Evolutionary conservation across 2,329 filamentous ascomycete species (phyloP).

Genomic region (Proliferodiscus dingleyae): DNA sequence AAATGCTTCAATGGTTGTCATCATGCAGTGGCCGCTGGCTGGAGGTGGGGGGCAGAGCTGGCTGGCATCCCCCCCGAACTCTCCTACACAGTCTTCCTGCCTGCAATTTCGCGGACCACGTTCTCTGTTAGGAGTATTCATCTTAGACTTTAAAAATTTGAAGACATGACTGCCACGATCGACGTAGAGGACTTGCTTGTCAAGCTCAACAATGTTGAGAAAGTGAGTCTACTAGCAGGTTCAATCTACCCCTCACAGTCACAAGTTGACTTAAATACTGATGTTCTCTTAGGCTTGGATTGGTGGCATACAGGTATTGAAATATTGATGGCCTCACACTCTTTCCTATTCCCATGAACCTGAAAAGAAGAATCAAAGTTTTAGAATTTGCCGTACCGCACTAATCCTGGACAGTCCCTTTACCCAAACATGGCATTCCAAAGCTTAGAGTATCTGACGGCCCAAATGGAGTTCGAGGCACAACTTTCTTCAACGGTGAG

Average conservation of each 20-base stretch:
- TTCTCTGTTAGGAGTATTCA: too few relatives aligned
- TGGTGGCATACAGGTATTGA: slow-evolving; percentile 28
- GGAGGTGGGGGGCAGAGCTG: too few relatives aligned
- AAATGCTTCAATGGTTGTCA: too few relatives aligned
- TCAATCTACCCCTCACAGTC: neutral
- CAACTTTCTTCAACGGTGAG: slow-evolving; percentile 27
- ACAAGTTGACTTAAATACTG: slow-evolving; percentile 5
- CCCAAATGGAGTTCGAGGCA: slow-evolving; percentile 33
- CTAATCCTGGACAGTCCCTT: slow-evolving; percentile 16
- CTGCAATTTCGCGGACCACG: too few relatives aligned
- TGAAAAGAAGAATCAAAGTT: neutral
- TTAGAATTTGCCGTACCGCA: too few relatives aligned
- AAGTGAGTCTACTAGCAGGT: slow-evolving; percentile 50
- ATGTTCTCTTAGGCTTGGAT: slow-evolving; percentile 23
- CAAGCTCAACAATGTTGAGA: slow-evolving; percentile 48
- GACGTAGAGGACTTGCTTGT: slow-evolving; percentile 50
- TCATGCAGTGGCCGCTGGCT: too few relatives aligned
- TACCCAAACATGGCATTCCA: slow-evolving; percentile 30
- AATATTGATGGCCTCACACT: too few relatives aligned
- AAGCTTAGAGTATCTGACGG: slow-evolving; percentile 33
- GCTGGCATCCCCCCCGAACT: too few relatives aligned
- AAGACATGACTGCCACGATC: slow-evolving; percentile 47
- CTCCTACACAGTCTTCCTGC: too few relatives aligned
- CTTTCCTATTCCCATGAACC: neutral
- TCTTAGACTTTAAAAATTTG: too few relatives aligned